phyloP scores from a whole-genome alignment of 768 basidiomycete species.

The Thelephora aurantiotincta region DNA sequence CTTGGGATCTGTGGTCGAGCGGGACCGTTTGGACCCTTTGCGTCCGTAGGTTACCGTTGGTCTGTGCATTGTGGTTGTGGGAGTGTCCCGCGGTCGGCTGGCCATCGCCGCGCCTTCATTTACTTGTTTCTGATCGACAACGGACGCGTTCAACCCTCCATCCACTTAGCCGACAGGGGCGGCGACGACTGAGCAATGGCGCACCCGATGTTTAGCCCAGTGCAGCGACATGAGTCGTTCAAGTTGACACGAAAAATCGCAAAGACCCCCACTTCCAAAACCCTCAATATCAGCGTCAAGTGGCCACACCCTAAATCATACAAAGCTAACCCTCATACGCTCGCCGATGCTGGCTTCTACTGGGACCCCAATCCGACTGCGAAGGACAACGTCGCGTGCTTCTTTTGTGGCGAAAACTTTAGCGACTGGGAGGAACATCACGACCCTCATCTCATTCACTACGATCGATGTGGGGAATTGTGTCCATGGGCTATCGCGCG shows the following conservation, averaged over 20 bases:
- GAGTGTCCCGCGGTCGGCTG: not conserved
- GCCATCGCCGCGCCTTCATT: not conserved
- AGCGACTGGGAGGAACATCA: slow-evolving; percentile 78
- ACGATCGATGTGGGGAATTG: slow-evolving; percentile 41
- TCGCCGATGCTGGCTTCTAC: slow-evolving; percentile 88
- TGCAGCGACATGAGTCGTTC: slow-evolving; percentile 51
- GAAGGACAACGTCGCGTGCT: slow-evolving; percentile 71
- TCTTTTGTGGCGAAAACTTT: slow-evolving; percentile 68
- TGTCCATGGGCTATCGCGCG: slow-evolving; percentile 78
- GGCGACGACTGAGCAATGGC: not conserved
- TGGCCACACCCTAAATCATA: slow-evolving; percentile 68
- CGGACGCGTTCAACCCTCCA: not conserved
- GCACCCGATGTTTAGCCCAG: not conserved
- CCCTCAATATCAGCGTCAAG: slow-evolving; percentile 32
- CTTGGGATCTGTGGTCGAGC: too few relatives aligned
- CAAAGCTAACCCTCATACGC: slow-evolving; percentile 53
- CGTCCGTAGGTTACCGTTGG: not conserved
- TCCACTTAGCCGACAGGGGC: not conserved
- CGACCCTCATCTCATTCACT: slow-evolving; percentile 80
- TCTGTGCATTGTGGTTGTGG: not conserved
- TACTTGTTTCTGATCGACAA: not conserved
- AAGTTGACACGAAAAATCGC: slow-evolving; percentile 38
- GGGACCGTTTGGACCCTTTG: too few relatives aligned
- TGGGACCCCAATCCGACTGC: slow-evolving; percentile 56
- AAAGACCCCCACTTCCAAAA: slow-evolving; percentile 30